Base-by-base conservation (phyloP, 1,284 basidiomycete genomes). In the Pyrrhoderma noxium region DNA sequence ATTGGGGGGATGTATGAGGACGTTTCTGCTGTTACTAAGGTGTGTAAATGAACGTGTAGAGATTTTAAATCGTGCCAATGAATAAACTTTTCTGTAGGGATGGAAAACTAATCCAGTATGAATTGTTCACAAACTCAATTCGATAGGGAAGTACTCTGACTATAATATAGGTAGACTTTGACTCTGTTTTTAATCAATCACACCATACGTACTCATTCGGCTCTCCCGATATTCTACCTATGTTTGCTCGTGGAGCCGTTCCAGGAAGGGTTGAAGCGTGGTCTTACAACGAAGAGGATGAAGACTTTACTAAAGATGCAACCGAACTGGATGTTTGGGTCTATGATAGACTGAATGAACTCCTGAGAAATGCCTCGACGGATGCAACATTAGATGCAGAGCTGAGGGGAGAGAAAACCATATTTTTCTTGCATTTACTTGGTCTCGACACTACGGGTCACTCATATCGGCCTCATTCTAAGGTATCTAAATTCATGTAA, bases 1-100 rank as follows among this genome's bases (percentile, higher is more conserved):
- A 92, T 94, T 59, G 92, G 85, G 35, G 90, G 90, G 7, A 92
- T 93, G 88, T 93, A 94, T 63, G 92, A 94, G 65, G 90, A 94
- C 60, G 89, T 92, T 3, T 90, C 87, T 3, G 91, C 90, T 11
- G 91, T 94, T 25, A 92, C 85, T 56, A 88, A 85, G 80, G 81
- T 82, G 31, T 36, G 50, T 52, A n/a, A 45, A 36, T 49, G 21
- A 23, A 5, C 27, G 5, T 37, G 9, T 16, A 27, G 16, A 23
- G 16, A 40, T 14, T 22, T 22, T 49, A 14, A 19, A 38, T 9
- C 39, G 19, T n/a, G 16, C 5, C 38, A 7, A 22, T 19, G 14
- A 5, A 18, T 14, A 13, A 56, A 38, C 14, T 42, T 31, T n/a
- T 54, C 50, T 47, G 38, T 56, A 88, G 84, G 90, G 89, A 49